phyloP scores from a whole-genome alignment of 1,139 yeast species.

The Zygosaccharomyces sapae region DNA sequence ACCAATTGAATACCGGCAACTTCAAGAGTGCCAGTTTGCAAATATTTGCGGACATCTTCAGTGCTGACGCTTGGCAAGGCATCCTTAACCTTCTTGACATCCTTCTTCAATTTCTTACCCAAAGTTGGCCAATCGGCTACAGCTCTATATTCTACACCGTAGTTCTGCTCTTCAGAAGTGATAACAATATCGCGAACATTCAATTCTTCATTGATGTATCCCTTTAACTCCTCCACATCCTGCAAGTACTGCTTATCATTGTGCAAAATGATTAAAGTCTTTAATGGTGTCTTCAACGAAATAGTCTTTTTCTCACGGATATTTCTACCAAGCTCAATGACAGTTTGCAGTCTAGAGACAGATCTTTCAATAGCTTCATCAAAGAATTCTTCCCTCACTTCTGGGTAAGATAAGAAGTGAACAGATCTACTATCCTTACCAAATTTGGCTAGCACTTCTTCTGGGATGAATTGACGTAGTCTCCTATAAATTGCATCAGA shows the following conservation, averaged over 20 bases:
- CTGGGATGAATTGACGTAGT: constrained; percentile 58
- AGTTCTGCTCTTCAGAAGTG: constrained; percentile 85
- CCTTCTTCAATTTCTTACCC: constrained; percentile 94
- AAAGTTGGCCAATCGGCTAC: constrained; percentile 99
- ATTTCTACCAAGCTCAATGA: constrained; percentile 92
- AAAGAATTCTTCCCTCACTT: constrained; percentile 73
- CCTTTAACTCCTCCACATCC: constrained; percentile 73
- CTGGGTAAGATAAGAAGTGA: constrained; percentile 88
- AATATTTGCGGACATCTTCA: constrained; percentile 73
- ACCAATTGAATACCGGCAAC: constrained; percentile 89
- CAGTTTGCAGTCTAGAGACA: constrained; percentile 93
- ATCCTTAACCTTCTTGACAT: constrained; percentile 88
- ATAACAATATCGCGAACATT: constrained; percentile 85
- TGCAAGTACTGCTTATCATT: constrained; percentile 67
- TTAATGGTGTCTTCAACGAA: constrained; percentile 91
- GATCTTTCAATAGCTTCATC: constrained; percentile 78
- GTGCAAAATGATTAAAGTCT: constrained; percentile 80
- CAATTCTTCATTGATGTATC: constrained; percentile 82
- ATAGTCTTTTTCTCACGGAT: constrained; percentile 94
- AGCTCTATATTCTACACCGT: constrained; percentile 87
- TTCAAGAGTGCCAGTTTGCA: constrained; percentile 66
- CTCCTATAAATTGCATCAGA: constrained; percentile 85
- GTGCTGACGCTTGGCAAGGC: constrained; percentile 82
- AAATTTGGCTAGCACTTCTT: constrained; percentile 43
- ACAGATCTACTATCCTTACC: constrained; percentile 71